Percentiles rank a stretch among this genome's conserved stretches.
Conservation (phyloP, 495 filamentous ascomycete species). For the Neurospora sp. region DNA sequence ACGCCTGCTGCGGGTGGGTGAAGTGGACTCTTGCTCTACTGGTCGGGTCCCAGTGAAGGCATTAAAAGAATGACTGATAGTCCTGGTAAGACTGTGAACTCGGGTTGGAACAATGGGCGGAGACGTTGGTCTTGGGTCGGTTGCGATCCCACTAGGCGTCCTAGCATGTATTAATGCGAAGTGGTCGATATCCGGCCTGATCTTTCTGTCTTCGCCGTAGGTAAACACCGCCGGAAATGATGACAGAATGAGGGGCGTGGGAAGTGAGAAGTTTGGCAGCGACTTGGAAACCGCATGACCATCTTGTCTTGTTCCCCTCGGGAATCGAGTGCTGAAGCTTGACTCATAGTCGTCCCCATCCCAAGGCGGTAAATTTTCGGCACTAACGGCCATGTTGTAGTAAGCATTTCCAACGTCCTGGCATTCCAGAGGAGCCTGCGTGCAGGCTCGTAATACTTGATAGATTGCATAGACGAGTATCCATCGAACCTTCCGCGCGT, state of each 20-base stretch:
- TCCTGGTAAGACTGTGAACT: constrained; percentile 17
- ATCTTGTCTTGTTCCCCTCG: not conserved
- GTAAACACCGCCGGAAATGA: not conserved
- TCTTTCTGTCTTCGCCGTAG: constrained; percentile 9
- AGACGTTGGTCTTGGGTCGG: not conserved
- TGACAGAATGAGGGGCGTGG: not conserved
- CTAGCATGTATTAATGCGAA: constrained; percentile 21
- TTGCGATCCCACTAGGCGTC: not conserved
- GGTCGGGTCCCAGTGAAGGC: constrained; percentile 15
- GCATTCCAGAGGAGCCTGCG: constrained; percentile 29
- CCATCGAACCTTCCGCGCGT: constrained; percentile 60
- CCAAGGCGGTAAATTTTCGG: constrained; percentile 33
- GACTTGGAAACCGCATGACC: not conserved
- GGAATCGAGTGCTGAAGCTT: not conserved
- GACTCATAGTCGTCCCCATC: constrained; percentile 10
- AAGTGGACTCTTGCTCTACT: constrained; percentile 1
- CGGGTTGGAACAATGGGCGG: constrained; percentile 11
- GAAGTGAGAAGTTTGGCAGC: not conserved
- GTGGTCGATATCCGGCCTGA: constrained; percentile 36
- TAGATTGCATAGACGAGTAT: constrained; percentile 59
- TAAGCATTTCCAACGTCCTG: constrained; percentile 18
- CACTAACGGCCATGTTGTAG: constrained; percentile 35
- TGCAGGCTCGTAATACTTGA: constrained; percentile 50
- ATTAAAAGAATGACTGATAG: constrained; percentile 21
- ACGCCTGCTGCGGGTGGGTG: constrained; percentile 4